phyloP scores from a whole-genome alignment of 2,329 filamentous ascomycete species.

The Stemphylium vesicarium region DNA sequence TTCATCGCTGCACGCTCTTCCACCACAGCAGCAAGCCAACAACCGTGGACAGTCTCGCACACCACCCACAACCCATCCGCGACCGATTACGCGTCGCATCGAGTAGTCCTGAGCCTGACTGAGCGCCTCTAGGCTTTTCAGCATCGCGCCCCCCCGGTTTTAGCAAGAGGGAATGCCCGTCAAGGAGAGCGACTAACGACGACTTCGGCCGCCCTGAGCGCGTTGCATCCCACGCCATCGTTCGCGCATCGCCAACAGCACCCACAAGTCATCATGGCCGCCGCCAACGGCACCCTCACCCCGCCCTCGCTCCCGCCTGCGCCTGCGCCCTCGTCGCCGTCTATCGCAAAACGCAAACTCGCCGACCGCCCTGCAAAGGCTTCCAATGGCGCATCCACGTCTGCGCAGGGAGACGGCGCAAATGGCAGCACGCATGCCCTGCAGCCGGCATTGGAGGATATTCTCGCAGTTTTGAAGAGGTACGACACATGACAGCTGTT shows the following conservation, averaged over 20 bases:
- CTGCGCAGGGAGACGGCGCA: conserved; percentile 23
- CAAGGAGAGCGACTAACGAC: conserved; percentile 21
- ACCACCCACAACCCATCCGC: conserved; percentile 17
- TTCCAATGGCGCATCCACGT: conserved; percentile 38
- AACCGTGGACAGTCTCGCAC: conserved; percentile 23
- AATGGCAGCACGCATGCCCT: conserved; percentile 33
- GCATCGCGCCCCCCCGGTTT: neutral
- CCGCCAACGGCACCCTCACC: conserved; percentile 46
- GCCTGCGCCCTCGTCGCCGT: conserved; percentile 37
- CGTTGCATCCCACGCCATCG: conserved; percentile 42
- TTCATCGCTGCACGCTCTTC: conserved; percentile 32
- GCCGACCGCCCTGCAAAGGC: conserved; percentile 41
- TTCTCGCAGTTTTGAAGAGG: conserved; percentile 52
- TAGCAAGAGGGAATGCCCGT: conserved; percentile 20
- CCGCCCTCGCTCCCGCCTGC: conserved; percentile 39
- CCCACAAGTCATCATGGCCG: conserved; percentile 42
- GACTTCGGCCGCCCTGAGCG: conserved; percentile 39
- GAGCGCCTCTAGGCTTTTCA: conserved; percentile 1
- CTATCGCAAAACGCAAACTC: conserved; percentile 55
- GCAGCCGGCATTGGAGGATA: conserved; percentile 47
- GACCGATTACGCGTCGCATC: conserved; percentile 20
- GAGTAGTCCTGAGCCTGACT: neutral
- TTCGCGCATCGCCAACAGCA: conserved; percentile 41
- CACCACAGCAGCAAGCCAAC: conserved; percentile 26
- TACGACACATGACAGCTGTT: conserved; percentile 22